Percentiles rank a stretch among this genome's conserved stretches.
Evolutionary conservation across 148 eudicot species (phyloP).

Genomic region (Agrostemma githago): DNA sequence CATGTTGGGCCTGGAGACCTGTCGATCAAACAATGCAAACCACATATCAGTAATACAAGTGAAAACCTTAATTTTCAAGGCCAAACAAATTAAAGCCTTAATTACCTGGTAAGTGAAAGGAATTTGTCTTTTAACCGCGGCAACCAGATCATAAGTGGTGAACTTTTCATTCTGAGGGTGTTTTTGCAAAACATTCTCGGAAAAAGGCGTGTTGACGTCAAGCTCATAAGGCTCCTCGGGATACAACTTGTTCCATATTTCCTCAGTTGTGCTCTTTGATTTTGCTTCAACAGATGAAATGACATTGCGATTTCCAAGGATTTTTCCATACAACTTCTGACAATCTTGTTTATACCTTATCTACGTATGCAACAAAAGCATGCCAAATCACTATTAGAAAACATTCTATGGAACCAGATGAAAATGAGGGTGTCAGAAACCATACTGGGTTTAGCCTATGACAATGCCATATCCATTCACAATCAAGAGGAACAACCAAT

Average conservation of each 20-base stretch:
- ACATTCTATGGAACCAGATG: neutral
- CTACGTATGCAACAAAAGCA: conserved; percentile 30
- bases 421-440: neutral
- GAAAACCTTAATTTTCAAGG: neutral
- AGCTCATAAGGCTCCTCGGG: conserved; percentile 67
- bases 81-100: neutral
- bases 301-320: conserved; percentile 57
- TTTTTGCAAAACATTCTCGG: conserved; percentile 20
- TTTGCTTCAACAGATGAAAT: conserved; percentile 54
- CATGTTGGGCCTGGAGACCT: conserved; percentile 75
- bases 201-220: conserved; percentile 24
- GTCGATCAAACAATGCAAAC: neutral
- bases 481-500: conserved; percentile 78
- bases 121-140: conserved; percentile 67
- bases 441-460: conserved; percentile 82
- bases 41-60: neutral
- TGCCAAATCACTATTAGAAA: too few species aligned
- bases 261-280: conserved; percentile 41
- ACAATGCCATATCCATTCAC: conserved; percentile 95
- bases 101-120: conserved; percentile 79
- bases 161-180: conserved; percentile 30
- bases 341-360: conserved; percentile 72
- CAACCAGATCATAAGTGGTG: conserved; percentile 68
- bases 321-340: conserved; percentile 58
- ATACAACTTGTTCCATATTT: conserved; percentile 56